Conservation (phyloP, 306 rosid species). For the Medicago ruthenica region DNA sequence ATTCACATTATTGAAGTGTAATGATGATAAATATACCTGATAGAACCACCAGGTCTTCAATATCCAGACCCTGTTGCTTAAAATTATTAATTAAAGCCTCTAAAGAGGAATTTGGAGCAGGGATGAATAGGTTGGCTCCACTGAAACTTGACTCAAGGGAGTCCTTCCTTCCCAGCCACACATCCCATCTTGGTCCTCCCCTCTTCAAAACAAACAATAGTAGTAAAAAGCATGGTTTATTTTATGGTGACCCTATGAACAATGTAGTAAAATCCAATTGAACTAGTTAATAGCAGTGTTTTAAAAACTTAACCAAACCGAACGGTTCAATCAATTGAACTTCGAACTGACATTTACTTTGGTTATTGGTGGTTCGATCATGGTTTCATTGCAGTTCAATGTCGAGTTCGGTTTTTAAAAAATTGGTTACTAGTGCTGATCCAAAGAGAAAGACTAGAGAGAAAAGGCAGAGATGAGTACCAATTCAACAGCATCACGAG, state of each 20-base stretch:
- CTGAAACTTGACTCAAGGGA: constrained; percentile 76
- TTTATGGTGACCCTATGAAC: background rate
- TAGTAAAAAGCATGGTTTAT: background rate
- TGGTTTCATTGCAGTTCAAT: too few species aligned
- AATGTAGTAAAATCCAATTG: too few species aligned
- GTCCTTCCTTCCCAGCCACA: constrained; percentile 77
- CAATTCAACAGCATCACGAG: constrained; percentile 79
- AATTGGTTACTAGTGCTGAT: background rate
- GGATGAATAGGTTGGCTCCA: constrained; percentile 75
- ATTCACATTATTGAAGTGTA: too few species aligned
- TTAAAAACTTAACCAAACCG: background rate
- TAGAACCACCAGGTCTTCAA: constrained; percentile 67
- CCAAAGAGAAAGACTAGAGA: background rate
- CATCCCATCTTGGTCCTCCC: constrained; percentile 89
- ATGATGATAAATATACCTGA: constrained; percentile 57
- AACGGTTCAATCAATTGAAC: background rate
- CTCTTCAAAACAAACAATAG: constrained; percentile 52
- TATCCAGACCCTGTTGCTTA: constrained; percentile 70
- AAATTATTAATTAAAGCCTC: constrained; percentile 68
- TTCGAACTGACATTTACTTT: background rate
- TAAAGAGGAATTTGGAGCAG: constrained; percentile 88
- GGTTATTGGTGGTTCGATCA: too few species aligned
- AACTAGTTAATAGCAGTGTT: background rate
- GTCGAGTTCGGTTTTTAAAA: background rate
- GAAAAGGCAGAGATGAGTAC: constrained; percentile 42